Conservation (phyloP, 345 rosid genomes). For the Citrus cavaleriei region DNA sequence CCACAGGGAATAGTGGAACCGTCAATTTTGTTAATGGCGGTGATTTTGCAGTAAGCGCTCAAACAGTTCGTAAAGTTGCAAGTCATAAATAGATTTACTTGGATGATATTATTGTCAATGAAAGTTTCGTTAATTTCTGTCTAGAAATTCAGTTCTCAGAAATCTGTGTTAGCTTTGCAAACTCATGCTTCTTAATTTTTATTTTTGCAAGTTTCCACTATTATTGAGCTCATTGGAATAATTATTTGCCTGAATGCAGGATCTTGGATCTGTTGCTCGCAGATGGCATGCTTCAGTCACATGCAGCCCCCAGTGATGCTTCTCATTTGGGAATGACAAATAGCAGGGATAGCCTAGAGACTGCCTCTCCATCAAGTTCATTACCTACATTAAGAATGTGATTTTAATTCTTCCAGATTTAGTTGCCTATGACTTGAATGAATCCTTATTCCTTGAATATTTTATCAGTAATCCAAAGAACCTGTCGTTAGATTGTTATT, state of each 20-base stretch:
- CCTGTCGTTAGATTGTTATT: not conserved
- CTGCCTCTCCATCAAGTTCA: constrained; percentile 8
- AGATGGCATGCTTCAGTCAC: constrained; percentile 58
- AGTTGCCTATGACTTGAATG: not conserved
- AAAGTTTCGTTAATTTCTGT: not conserved
- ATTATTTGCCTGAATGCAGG: constrained; percentile 28
- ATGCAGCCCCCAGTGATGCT: constrained; percentile 21
- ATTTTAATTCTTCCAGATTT: not conserved
- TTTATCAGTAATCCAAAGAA: not conserved
- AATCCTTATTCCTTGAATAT: not conserved
- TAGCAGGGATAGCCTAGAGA: constrained; percentile 26
- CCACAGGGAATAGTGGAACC: constrained; percentile 19
- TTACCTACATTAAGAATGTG: not conserved
- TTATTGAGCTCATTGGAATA: constrained; percentile 33
- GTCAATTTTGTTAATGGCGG: constrained; percentile 31
- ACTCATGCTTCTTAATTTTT: not conserved
- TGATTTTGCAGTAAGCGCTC: constrained; percentile 28
- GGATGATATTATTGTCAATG: not conserved
- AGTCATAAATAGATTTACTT: not conserved
- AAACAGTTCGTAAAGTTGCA: not conserved
- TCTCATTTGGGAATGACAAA: constrained; percentile 20
- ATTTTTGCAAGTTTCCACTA: constrained; percentile 23
- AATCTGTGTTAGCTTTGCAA: not conserved
- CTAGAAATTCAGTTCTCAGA: not conserved
- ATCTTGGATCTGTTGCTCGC: constrained; percentile 26